Base-by-base conservation (phyloP, 2,329 filamentous ascomycete genomes). In the Colletotrichum agaves region DNA sequence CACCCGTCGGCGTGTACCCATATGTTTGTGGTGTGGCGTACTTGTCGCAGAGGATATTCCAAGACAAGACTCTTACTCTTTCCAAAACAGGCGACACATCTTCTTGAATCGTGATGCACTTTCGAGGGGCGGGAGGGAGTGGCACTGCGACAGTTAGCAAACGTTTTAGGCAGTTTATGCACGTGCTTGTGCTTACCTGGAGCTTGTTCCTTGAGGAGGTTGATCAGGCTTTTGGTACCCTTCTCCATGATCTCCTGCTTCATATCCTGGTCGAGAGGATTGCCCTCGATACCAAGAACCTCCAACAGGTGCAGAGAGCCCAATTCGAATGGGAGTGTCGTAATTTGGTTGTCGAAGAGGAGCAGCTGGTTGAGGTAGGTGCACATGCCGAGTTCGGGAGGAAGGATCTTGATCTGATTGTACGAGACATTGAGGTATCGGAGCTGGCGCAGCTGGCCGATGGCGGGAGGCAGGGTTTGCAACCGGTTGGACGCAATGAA, bases 401-500 rank as follows among this genome's bases (percentile, higher is more conserved):
- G 96, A 4, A 99, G 83, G 71, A 92, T 89, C 8, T 86, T 87
- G 68, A 99, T 85, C 69, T 95, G 88, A 78, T 99, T 99, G 81
- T 91, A 90, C 0, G 96, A 98, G 3, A 94, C 86, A 78, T 99
- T 95, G 55, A 99, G 87, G 74, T 94, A 88, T 39, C 89, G 91
- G 55, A 99, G 82, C 71, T 92, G 91, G 71, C 94, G 90, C 71
- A 99, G 84, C 73, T 91, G 87, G 43, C 96, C 94, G 76, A 99
- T 93, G 21, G 90, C 85, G 41, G 91, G 83, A 12, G 95, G 94
- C n/a, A 99, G 83, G 50, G 87, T 85, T 31, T 89, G 89, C 67
- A 99, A 86, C 77, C 94, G 94, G 84, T 99, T 99, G 72, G 94
- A 95, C 73, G 94, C 94, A 70, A 99, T 89, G 78, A 97, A 98